These are phyloP conservation scores for Lactuca sativa DNA, from an alignment of 129 eudicot species.

Conservation along the genomic window DNA sequence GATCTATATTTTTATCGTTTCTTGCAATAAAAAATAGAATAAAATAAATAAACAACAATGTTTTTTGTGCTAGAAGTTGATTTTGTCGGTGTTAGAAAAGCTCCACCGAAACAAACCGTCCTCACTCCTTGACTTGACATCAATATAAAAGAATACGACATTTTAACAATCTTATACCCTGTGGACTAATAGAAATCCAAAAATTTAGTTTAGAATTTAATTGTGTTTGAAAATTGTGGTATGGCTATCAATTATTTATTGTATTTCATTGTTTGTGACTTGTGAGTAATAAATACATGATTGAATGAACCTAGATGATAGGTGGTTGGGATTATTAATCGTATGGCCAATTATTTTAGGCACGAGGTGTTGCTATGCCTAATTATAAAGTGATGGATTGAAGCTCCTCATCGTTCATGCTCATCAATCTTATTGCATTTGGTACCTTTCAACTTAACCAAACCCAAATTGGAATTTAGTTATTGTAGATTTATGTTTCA, in stretches of 20 bases:
- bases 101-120: too few species aligned
- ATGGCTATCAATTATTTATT: not conserved
- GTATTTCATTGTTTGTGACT: too few species aligned
- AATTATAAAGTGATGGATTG: conserved; percentile 12
- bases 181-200: not conserved
- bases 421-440: conserved; percentile 2
- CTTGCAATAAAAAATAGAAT: too few species aligned
- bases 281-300: too few species aligned
- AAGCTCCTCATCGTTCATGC: not conserved
- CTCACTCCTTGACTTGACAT: not conserved
- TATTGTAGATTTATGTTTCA: not conserved
- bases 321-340: not conserved
- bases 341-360: not conserved
- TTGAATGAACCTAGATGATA: not conserved
- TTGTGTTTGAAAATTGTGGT: not conserved
- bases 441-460: conserved; percentile 17
- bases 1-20: too few species aligned
- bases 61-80: too few species aligned
- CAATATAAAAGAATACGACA: not conserved
- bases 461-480: conserved; percentile 2
- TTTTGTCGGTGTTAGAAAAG: too few species aligned
- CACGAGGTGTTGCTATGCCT: conserved; percentile 29
- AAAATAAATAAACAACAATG: too few species aligned
- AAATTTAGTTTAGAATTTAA: too few species aligned
- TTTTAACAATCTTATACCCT: not conserved